These are phyloP conservation scores for Calamus simplicifolius DNA, from an alignment of 176 grass and related monocot species.

Conservation along the genomic window DNA sequence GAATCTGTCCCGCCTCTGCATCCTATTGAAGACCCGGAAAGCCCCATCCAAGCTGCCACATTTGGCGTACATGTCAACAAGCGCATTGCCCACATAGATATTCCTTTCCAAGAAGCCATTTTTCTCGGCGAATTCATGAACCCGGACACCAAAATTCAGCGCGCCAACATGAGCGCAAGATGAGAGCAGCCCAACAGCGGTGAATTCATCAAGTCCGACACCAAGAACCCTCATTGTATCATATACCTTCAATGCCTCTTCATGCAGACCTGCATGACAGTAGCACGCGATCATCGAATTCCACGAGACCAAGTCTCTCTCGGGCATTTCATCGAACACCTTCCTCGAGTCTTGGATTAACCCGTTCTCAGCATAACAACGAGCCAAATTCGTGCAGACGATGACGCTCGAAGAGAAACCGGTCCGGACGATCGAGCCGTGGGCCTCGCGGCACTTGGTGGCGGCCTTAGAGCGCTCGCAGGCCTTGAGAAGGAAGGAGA, in stretches of 20 bases:
- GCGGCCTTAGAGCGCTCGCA: slow-evolving; percentile 3
- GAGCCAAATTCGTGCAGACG: slow-evolving; percentile 7
- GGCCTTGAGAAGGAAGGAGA: slow-evolving; percentile 22
- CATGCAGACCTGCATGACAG: slow-evolving; percentile 4
- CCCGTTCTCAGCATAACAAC: slow-evolving; percentile 2
- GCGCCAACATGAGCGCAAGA: slow-evolving; percentile 11
- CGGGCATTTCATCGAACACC: slow-evolving; percentile 23
- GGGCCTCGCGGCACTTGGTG: slow-evolving; percentile 13
- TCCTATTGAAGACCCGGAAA: slow-evolving; percentile 2
- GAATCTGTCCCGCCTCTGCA: slow-evolving; percentile 1
- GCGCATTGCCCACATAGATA: slow-evolving; percentile 11
- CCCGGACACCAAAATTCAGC: slow-evolving; percentile 5
- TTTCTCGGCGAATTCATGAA: slow-evolving; percentile 7
- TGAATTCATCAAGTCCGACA: slow-evolving; percentile 19
- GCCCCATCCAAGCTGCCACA: slow-evolving; percentile 20
- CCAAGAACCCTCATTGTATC: background rate
- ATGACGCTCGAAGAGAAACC: slow-evolving; percentile 15
- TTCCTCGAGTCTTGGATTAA: background rate
- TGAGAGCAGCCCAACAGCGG: slow-evolving; percentile 14
- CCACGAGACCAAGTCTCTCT: slow-evolving; percentile 13
- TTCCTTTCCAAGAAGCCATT: slow-evolving; percentile 16
- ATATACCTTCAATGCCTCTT: background rate
- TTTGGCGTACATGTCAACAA: slow-evolving; percentile 15
- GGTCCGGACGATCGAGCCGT: slow-evolving; percentile 6
- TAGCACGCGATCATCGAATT: slow-evolving; percentile 20